These are phyloP conservation scores for Ascocoryne sarcoides DNA, from an alignment of 2,329 filamentous ascomycete species.

Conservation along the genomic window DNA sequence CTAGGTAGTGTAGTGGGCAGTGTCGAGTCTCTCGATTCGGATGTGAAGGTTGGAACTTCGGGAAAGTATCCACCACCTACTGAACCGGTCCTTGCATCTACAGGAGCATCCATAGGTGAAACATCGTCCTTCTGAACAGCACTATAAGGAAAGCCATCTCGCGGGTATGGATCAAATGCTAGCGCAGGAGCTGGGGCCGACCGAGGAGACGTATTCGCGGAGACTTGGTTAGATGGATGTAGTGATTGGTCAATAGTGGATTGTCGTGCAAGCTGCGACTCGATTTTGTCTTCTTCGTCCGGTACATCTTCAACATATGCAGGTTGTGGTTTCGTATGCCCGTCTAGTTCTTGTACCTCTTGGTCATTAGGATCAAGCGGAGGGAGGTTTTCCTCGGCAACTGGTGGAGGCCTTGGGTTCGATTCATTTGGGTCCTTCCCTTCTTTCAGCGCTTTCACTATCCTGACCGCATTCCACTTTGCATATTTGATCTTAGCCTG, in stretches of 20 bases:
- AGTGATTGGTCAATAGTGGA: conserved; percentile 41
- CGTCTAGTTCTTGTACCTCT: conserved; percentile 47
- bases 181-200: conserved; percentile 14
- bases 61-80: conserved; percentile 52
- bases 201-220: conserved; percentile 17
- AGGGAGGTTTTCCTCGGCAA: conserved; percentile 36
- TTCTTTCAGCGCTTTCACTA: conserved; percentile 82
- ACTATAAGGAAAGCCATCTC: conserved; percentile 25
- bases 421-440: conserved; percentile 87
- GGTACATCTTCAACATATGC: conserved; percentile 47
- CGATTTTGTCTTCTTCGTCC: conserved; percentile 44
- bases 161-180: conserved; percentile 30
- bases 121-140: conserved; percentile 34
- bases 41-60: conserved; percentile 31
- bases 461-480: conserved; percentile 90
- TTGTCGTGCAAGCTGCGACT: conserved; percentile 35
- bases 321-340: conserved; percentile 34
- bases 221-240: conserved; percentile 32
- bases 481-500: conserved; percentile 88
- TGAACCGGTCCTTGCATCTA: conserved; percentile 36
- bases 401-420: conserved; percentile 60
- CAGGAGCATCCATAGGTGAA: conserved; percentile 42
- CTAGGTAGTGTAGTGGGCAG: conserved; percentile 21
- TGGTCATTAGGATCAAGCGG: conserved; percentile 55
- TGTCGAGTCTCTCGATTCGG: conserved; percentile 19